Evolutionary conservation across 202 grass and related monocot species (phyloP).

Genomic region (Panicum virgatum): DNA sequence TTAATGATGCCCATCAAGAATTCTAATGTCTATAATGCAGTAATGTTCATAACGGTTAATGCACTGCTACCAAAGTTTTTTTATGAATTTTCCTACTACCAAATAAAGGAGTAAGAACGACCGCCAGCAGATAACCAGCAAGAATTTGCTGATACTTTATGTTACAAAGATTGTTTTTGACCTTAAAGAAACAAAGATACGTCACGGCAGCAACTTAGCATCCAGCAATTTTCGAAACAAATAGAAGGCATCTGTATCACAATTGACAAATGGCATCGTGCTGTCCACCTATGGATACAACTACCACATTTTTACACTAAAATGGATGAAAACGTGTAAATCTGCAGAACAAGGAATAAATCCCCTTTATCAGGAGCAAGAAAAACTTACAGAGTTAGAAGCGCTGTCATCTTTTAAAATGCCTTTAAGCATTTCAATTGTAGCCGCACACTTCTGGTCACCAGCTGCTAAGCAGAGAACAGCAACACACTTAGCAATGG

Average conservation of each 20-base stretch:
- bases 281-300: not conserved
- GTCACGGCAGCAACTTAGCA: not conserved
- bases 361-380: slow-evolving; percentile 10
- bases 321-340: slow-evolving; percentile 21
- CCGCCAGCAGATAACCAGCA: not conserved
- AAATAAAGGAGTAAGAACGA: not conserved
- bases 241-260: not conserved
- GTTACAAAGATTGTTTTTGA: not conserved
- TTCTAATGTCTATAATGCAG: not conserved
- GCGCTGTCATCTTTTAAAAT: slow-evolving; percentile 85
- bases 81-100: not conserved
- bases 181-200: not conserved
- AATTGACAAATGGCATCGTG: slow-evolving; percentile 7
- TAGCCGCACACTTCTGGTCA: slow-evolving; percentile 91
- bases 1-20: not conserved
- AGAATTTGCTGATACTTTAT: not conserved
- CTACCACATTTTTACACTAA: not conserved
- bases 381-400: slow-evolving; percentile 70
- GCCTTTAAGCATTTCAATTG: slow-evolving; percentile 97
- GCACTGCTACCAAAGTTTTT: not conserved
- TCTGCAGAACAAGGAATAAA: slow-evolving; percentile 10
- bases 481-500: slow-evolving; percentile 98
- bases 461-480: slow-evolving; percentile 96
- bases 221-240: not conserved
- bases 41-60: not conserved